Evolutionary conservation across 306 rosid genomes (phyloP).

Genomic region (Cicer yamashitae): DNA sequence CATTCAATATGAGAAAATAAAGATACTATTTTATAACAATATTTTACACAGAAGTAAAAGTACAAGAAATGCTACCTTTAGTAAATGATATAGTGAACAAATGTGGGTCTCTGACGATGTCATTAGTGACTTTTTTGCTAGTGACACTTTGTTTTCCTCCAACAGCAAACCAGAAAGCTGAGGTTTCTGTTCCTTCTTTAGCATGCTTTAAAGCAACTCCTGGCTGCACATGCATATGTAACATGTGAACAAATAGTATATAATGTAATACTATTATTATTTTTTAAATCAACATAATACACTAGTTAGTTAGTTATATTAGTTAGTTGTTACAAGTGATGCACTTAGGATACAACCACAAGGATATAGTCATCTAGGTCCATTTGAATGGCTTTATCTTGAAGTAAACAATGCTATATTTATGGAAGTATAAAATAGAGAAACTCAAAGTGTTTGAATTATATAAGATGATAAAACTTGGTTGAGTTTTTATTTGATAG

Average conservation of each 20-base stretch:
- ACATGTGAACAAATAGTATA: constrained; percentile 38
- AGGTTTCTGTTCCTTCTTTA: constrained; percentile 98
- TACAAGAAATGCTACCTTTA: constrained; percentile 66
- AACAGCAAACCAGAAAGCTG: constrained; percentile 91
- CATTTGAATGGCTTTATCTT: neutral
- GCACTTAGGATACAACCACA: constrained; percentile 21
- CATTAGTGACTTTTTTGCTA: constrained; percentile 70
- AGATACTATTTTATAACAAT: constrained; percentile 4
- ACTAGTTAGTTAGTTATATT: constrained; percentile 8
- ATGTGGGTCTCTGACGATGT: constrained; percentile 85
- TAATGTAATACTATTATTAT: constrained; percentile 15
- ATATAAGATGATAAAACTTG: constrained; percentile 13
- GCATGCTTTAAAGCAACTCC: constrained; percentile 85
- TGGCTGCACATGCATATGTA: constrained; percentile 69
- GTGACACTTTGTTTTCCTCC: constrained; percentile 93
- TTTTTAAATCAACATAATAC: neutral
- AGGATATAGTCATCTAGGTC: neutral
- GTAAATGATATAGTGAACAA: constrained; percentile 74
- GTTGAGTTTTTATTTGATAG: constrained; percentile 15
- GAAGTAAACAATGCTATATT: constrained; percentile 4
- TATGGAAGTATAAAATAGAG: neutral
- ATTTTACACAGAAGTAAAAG: neutral
- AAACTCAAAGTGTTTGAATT: constrained; percentile 31
- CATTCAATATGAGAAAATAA: constrained; percentile 43
- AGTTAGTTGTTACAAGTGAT: constrained; percentile 7